phyloP scores from a whole-genome alignment of 441 rosid species.

The Erodium texanum region DNA sequence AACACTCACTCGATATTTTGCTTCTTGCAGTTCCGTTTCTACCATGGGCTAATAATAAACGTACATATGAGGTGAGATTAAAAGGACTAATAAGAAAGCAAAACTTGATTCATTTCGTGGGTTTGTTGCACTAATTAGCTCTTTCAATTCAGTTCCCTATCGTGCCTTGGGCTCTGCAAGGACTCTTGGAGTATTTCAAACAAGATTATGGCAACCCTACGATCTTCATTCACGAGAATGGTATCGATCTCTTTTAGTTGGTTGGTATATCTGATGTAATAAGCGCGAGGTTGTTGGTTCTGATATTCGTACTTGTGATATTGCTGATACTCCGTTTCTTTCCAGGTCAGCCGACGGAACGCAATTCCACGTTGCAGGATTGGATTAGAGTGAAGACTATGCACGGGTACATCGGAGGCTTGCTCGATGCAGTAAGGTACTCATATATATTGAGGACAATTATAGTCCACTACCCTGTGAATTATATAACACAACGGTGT shows the following conservation, averaged over 20 bases:
- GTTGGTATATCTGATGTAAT: too few species aligned
- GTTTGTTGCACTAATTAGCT: not conserved
- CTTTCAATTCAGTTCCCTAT: constrained; percentile 1
- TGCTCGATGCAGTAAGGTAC: constrained; percentile 18
- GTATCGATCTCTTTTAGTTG: not conserved
- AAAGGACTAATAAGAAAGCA: not conserved
- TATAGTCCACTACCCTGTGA: too few species aligned
- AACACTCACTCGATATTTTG: not conserved
- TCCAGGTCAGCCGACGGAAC: constrained; percentile 10
- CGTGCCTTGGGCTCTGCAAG: constrained; percentile 9
- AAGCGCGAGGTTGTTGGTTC: too few species aligned
- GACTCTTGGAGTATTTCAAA: constrained; percentile 17
- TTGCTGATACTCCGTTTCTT: not conserved
- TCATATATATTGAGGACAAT: not conserved
- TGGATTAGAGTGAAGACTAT: constrained; percentile 12
- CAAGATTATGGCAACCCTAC: constrained; percentile 20
- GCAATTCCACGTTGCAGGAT: constrained; percentile 15
- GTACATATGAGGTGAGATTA: not conserved
- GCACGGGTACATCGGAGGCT: constrained; percentile 14
- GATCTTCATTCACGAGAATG: constrained; percentile 18
- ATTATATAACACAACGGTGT: too few species aligned
- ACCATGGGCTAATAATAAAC: not conserved
- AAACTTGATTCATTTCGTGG: not conserved
- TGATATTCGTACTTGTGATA: too few species aligned
- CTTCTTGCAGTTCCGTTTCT: not conserved